These are phyloP conservation scores for Pythium folliculosum DNA, from an alignment of 352 stramenopile genomes.

Conservation along the genomic window DNA sequence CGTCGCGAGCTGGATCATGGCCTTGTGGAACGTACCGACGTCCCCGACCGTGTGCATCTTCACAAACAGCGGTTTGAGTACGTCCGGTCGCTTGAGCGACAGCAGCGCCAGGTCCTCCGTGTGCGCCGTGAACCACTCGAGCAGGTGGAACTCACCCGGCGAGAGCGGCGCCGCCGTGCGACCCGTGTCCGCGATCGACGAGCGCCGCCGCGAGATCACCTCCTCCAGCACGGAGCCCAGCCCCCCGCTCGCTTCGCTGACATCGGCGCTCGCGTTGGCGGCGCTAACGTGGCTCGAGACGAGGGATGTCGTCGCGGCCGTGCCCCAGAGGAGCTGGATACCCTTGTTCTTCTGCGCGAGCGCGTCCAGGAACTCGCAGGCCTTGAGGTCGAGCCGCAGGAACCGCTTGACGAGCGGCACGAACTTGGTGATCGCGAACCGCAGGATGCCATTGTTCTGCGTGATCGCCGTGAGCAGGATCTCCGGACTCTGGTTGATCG, in stretches of 20 bases:
- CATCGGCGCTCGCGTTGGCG: not conserved
- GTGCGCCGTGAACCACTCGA: conserved; percentile 69
- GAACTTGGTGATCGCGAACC: conserved; percentile 75
- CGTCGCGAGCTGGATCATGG: conserved; percentile 67
- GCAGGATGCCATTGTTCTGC: conserved; percentile 67
- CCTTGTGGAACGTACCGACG: conserved; percentile 51
- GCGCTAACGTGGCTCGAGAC: not conserved
- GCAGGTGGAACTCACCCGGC: conserved; percentile 27
- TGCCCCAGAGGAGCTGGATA: conserved; percentile 67
- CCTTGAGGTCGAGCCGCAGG: conserved; percentile 56
- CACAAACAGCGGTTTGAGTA: conserved; percentile 60
- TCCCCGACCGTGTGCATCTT: conserved; percentile 61
- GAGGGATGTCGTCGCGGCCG: conserved; percentile 1
- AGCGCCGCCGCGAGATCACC: not conserved
- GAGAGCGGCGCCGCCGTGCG: not conserved
- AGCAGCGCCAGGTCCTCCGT: conserved; percentile 49
- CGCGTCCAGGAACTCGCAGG: conserved; percentile 53
- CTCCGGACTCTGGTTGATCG: conserved; percentile 65
- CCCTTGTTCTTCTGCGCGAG: conserved; percentile 52
- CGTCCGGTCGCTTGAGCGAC: conserved; percentile 54
- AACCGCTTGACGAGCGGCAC: conserved; percentile 65
- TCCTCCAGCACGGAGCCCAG: conserved; percentile 9
- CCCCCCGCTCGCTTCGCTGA: not conserved
- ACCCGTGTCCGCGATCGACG: conserved; percentile 1
- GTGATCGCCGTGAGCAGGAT: conserved; percentile 62